Evolutionary conservation across 2,329 filamentous ascomycete genomes (phyloP).

Genomic region (Neoascochyta sp.): DNA sequence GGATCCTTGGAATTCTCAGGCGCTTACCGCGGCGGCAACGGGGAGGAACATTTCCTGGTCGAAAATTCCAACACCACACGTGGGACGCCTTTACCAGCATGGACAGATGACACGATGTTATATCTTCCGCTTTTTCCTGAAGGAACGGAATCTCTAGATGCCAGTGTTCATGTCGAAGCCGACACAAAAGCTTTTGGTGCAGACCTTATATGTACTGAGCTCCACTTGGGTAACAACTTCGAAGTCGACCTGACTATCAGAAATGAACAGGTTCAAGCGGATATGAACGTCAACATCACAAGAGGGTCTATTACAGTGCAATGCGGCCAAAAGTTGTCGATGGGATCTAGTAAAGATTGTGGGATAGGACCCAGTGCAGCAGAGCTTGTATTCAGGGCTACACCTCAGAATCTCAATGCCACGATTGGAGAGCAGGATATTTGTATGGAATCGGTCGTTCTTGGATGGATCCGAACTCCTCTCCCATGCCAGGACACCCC

Average conservation of each 20-base stretch:
- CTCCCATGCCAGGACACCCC: too few relatives aligned
- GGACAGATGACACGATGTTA: constrained; percentile 46
- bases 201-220: constrained; percentile 14
- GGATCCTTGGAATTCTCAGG: constrained; percentile 8
- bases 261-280: too few relatives aligned
- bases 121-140: constrained; percentile 47
- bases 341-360: too few relatives aligned
- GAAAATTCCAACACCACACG: constrained; percentile 46
- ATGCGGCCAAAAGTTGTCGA: too few relatives aligned
- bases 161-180: constrained; percentile 12
- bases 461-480: constrained; percentile 27
- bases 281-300: too few relatives aligned
- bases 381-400: constrained; percentile 11
- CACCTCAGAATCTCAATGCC: constrained; percentile 14
- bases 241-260: too few relatives aligned
- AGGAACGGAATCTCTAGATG: constrained; percentile 1
- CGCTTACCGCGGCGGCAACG: constrained; percentile 24
- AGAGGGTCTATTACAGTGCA: too few relatives aligned
- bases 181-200: constrained; percentile 37
- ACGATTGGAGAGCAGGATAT: constrained; percentile 13
- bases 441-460: constrained; percentile 20
- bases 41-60: constrained; percentile 42
- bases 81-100: constrained; percentile 47
- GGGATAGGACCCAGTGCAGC: constrained; percentile 11
- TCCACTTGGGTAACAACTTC: constrained; percentile 1